A percentile compares a stretch with the other conserved stretches of the same genome.
Conservation (phyloP, 2,329 filamentous ascomycete species). For the Cryphonectria carpinicola region DNA sequence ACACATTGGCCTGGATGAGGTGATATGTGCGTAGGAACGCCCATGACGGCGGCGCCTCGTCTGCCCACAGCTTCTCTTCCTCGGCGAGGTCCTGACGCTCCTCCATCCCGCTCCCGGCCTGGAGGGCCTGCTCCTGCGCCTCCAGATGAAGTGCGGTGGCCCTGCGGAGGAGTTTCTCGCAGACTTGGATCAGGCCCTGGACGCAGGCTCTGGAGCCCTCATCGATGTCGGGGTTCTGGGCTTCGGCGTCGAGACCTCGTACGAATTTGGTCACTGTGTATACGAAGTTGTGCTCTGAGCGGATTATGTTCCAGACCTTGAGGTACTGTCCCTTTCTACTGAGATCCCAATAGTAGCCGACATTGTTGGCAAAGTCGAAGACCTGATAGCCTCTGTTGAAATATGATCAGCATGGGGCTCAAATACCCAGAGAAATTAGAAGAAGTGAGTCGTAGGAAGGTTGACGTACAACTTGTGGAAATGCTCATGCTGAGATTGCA, state of each 20-base stretch:
- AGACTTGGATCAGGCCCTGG: neutral
- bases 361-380: slow-evolving; percentile 1
- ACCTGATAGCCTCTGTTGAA: neutral
- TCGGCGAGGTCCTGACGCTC: neutral
- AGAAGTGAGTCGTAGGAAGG: neutral
- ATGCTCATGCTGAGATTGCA: neutral
- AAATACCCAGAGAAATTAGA: neutral
- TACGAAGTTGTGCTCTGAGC: slow-evolving; percentile 4
- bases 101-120: neutral
- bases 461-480: neutral
- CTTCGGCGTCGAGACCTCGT: neutral
- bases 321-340: neutral
- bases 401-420: neutral
- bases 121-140: neutral
- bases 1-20: neutral
- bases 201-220: neutral
- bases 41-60: neutral
- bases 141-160: neutral
- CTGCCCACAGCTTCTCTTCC: neutral
- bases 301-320: neutral
- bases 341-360: slow-evolving; percentile 1
- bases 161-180: neutral
- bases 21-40: slow-evolving; percentile 1
- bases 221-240: neutral
- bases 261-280: neutral